These are phyloP conservation scores for Lachancea meyersii DNA, from an alignment of 805 yeast genomes.

Conservation along the genomic window DNA sequence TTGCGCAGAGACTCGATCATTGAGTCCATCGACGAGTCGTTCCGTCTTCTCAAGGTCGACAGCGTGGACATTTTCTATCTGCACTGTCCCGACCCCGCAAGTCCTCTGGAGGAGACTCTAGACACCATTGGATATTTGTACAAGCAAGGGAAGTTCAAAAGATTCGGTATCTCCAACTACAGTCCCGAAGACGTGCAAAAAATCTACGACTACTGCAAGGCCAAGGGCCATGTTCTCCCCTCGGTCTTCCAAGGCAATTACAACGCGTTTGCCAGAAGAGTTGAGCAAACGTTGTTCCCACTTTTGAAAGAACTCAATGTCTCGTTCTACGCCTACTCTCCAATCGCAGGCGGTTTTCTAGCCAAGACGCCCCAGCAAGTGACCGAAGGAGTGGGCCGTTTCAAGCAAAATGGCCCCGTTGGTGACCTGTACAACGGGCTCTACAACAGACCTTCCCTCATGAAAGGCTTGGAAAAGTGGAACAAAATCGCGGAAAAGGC, in stretches of 20 bases:
- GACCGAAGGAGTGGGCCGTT: conserved; percentile 15
- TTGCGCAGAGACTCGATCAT: conserved; percentile 13
- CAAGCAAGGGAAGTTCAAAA: conserved; percentile 18
- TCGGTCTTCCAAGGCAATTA: conserved; percentile 28
- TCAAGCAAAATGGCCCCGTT: conserved; percentile 7
- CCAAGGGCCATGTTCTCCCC: conserved; percentile 22
- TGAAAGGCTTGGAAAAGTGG: conserved; percentile 18
- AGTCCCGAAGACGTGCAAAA: conserved; percentile 18
- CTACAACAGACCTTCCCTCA: conserved; percentile 16
- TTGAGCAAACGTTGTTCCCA: conserved; percentile 22
- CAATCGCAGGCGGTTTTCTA: conserved; percentile 24
- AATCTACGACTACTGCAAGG: conserved; percentile 15
- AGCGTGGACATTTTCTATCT: conserved; percentile 20
- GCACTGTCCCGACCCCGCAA: conserved; percentile 24
- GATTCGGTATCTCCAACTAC: conserved; percentile 17
- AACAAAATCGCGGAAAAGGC: conserved; percentile 13
- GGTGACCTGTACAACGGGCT: conserved; percentile 16
- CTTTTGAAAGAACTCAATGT: conserved; percentile 15
- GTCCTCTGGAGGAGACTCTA: conserved; percentile 23
- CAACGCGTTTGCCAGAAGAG: conserved; percentile 22
- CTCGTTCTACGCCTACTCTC: conserved; percentile 24
- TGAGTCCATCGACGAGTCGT: conserved; percentile 13
- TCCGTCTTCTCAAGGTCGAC: conserved; percentile 12
- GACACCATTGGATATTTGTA: conserved; percentile 21
- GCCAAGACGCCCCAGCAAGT: conserved; percentile 13